phyloP scores from a whole-genome alignment of 2,329 filamentous ascomycete genomes.

The Claviceps sp. region DNA sequence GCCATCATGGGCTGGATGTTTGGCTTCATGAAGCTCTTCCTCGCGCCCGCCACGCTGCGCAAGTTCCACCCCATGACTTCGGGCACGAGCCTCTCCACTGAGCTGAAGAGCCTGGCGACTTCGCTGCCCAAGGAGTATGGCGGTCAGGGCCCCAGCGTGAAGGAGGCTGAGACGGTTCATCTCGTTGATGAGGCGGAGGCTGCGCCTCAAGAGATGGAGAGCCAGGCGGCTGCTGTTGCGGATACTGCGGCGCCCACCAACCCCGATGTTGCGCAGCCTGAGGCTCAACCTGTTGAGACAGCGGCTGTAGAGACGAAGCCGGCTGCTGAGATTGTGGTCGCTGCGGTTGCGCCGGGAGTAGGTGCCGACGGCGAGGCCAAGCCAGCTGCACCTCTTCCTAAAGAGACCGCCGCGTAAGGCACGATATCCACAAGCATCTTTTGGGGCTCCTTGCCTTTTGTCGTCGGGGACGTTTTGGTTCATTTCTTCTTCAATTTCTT shows the following conservation, averaged over 20 bases:
- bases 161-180: constrained; percentile 21
- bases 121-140: constrained; percentile 67
- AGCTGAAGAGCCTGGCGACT: constrained; percentile 44
- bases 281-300: not conserved
- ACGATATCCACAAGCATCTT: not conserved
- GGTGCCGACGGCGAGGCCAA: constrained; percentile 4
- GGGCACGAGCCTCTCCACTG: constrained; percentile 52
- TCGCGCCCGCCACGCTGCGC: constrained; percentile 59
- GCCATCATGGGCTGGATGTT: constrained; percentile 83
- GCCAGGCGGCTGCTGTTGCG: constrained; percentile 3
- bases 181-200: constrained; percentile 11
- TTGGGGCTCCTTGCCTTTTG: not conserved
- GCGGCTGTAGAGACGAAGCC: constrained; percentile 3
- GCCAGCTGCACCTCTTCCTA: constrained; percentile 2
- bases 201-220: constrained; percentile 5
- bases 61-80: constrained; percentile 70
- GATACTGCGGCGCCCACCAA: constrained; percentile 2
- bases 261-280: constrained; percentile 1
- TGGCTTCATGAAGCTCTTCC: constrained; percentile 59
- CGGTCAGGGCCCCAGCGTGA: constrained; percentile 45
- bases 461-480: not conserved
- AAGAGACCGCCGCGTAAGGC: constrained; percentile 4
- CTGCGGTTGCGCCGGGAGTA: not conserved
- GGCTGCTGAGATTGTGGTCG: not conserved
- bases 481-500: not conserved